Base-by-base conservation (phyloP, 2,329 filamentous ascomycete species). In the Cordyceps javanica region DNA sequence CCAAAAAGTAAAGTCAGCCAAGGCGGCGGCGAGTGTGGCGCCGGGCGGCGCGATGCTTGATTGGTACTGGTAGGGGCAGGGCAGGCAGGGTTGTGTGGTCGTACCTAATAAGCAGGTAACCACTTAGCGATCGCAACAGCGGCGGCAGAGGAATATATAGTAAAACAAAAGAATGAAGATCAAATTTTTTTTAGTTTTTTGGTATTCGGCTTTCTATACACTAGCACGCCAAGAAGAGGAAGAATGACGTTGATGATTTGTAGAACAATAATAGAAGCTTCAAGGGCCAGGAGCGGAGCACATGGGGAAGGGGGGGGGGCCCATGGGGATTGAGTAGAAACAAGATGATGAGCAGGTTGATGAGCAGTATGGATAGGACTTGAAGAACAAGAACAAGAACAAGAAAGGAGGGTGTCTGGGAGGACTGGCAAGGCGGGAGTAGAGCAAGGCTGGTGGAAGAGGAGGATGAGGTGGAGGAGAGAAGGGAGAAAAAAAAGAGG, bases 31-130 rank as follows among this genome's bases (percentile, higher is more conserved):
- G 28, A 54, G 16, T 19, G 41, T 45, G 38, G 52, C 39, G 52
- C 36, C 52, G 52, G 52, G 23, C 41, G 52, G 52, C 52, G 41
- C 52, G 34, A 55, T 32, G 52, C 52, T 55, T 55, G 52, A 55
- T 46, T 46, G 52, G 52, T 32, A n/a, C n/a, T 30, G 45, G 26
- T 2, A 25, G 28, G n/a, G 25, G 46, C 28, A 21, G 46, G 23
- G 10, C 14, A n/a, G n/a, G 42, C 42, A 41, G n/a, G 38, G 38
- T 5, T 19, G 30, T 14, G 44, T 23, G 42, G 19, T 25, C 23
- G 49, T 13, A 39, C 16, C 11, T n/a, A n/a, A n/a, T n/a, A n/a
- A n/a, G n/a, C n/a, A n/a, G n/a, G n/a, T 23, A 48, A 13, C 21
- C 16, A 26, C 8, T 25, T 49, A 32, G 45, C 23, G 16, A 16